These are phyloP conservation scores for Globisporangium solare DNA, from an alignment of 352 stramenopile genomes.

Conservation along the genomic window DNA sequence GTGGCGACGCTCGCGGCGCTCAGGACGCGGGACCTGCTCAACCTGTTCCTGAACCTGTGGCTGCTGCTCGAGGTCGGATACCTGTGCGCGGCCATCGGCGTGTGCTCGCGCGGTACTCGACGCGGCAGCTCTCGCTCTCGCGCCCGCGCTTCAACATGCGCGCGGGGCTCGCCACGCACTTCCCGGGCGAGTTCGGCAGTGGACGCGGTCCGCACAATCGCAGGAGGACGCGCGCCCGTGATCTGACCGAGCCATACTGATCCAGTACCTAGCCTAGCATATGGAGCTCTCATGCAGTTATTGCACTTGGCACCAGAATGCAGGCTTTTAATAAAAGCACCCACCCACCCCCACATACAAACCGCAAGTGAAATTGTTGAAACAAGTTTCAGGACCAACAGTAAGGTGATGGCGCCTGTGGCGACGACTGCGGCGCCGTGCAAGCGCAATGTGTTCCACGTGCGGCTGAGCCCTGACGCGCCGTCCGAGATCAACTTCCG, in stretches of 20 bases:
- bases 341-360: not conserved
- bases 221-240: not conserved
- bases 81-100: slow-evolving; percentile 47
- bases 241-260: not conserved
- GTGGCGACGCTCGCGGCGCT: slow-evolving; percentile 24
- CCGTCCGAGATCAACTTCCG: slow-evolving; percentile 75
- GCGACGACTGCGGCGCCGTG: not conserved
- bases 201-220: not conserved
- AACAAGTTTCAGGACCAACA: no score
- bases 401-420: not conserved
- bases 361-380: not conserved
- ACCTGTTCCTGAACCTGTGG: slow-evolving; percentile 46
- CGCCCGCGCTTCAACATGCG: slow-evolving; percentile 55
- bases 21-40: slow-evolving; percentile 31
- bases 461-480: slow-evolving; percentile 34
- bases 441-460: slow-evolving; percentile 37
- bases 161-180: slow-evolving; percentile 43
- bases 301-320: no score
- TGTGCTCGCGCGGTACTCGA: slow-evolving; percentile 49
- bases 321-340: not conserved
- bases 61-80: slow-evolving; percentile 50
- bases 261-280: not conserved
- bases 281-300: not conserved
- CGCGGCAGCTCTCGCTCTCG: slow-evolving; percentile 48
- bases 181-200: slow-evolving; percentile 22